Percentiles rank a stretch among this genome's conserved stretches.
phyloP scores from a whole-genome alignment of 2,329 filamentous ascomycete species.

The Exophiala bonariae region DNA sequence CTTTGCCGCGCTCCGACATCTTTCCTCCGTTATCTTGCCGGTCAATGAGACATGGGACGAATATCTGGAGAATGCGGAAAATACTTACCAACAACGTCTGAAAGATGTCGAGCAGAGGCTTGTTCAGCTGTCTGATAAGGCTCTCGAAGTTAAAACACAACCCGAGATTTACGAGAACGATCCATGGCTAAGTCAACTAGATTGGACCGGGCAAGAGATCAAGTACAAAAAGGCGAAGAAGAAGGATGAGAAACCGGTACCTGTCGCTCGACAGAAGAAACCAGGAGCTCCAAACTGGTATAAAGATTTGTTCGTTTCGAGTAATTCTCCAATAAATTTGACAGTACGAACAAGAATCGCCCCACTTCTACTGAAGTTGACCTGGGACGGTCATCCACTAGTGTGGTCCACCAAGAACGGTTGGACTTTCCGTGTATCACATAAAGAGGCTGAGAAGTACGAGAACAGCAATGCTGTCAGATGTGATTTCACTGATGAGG shows the following conservation, averaged over 20 bases:
- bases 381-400: slow-evolving; percentile 87
- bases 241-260: slow-evolving; percentile 76
- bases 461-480: slow-evolving; percentile 68
- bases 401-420: slow-evolving; percentile 92
- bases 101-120: slow-evolving; percentile 77
- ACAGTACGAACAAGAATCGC: slow-evolving; percentile 86
- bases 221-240: slow-evolving; percentile 90
- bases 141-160: slow-evolving; percentile 70
- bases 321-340: slow-evolving; percentile 66
- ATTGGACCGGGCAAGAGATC: slow-evolving; percentile 92
- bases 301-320: slow-evolving; percentile 80
- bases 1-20: slow-evolving; percentile 87
- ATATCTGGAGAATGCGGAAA: slow-evolving; percentile 81
- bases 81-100: slow-evolving; percentile 75
- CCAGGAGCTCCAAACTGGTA: slow-evolving; percentile 97
- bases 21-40: slow-evolving; percentile 91
- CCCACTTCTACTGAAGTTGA: slow-evolving; percentile 76
- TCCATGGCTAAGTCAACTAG: slow-evolving; percentile 88
- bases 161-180: slow-evolving; percentile 71
- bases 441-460: slow-evolving; percentile 64
- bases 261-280: slow-evolving; percentile 81
- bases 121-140: slow-evolving; percentile 71
- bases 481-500: slow-evolving; percentile 75
- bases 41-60: slow-evolving; percentile 84
- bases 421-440: slow-evolving; percentile 83